Base-by-base conservation (phyloP, 495 filamentous ascomycete genomes). In the Podospora didyma region DNA sequence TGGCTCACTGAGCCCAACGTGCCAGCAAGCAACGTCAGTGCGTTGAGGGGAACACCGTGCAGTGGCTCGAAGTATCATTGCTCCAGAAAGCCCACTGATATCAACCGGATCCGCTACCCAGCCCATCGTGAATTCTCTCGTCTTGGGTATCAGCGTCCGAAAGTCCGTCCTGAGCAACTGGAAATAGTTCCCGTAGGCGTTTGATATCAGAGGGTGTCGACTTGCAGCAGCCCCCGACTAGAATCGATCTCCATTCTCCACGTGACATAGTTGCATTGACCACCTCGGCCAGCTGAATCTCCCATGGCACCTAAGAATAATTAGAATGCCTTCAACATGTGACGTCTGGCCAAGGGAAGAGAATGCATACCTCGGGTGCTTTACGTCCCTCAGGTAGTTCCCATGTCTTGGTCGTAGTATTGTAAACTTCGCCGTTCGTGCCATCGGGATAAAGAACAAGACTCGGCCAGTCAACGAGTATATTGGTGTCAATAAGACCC, bases 381-480 rank as follows among this genome's bases (percentile, higher is more conserved):
- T 55, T 60, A 17, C 41, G 49, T 16, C 49, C 62, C 21, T 49
- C 58, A 2, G 70, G 70, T 52, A 69, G 65, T 64, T 75, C 78
- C 85, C 86, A 89, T 56, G 64, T 68, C 67, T 86, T 79, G 4
- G 79, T 84, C 1, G 61, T 66, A 6, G 84, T 81, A 64, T 89
- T 80, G 64, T 89, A 89, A 7, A 81, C 73, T 68, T 86, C 80
- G 2, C 84, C 85, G 39, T 82, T 81, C 16, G 86, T 86, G 1
- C 84, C 85, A 70, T 89, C 86, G 2, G 86, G 86, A 69, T 87
- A 89, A 46, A 87, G 54, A 41, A 88, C 80, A 51, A 89, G 62
- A 54, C 62, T 71, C 6, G 85, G 85, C 72, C 70, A 75, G n/a
- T 70, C 53, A 3, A 28, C n/a, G 14, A 66, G 56, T 7, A 52